Base-by-base conservation (phyloP, 2,329 filamentous ascomycete species). In the Cytospora paraplurivora region DNA sequence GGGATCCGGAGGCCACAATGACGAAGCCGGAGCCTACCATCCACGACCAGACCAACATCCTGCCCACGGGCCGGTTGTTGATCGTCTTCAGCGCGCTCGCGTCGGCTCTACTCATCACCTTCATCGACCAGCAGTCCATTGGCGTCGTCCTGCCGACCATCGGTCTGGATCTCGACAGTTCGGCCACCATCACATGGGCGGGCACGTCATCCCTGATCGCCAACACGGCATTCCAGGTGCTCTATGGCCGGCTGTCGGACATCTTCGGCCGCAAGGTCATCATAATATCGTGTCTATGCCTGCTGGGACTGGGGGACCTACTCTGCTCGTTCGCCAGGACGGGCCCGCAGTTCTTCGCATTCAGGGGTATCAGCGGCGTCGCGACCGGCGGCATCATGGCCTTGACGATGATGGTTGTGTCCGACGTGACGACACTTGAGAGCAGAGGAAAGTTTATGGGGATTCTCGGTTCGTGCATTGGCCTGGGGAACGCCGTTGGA, bases 201-300 rank as follows among this genome's bases (percentile, higher is more conserved):
- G 82, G 81, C 7, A 84, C 81, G 0, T 79, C 81, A 10, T 78
- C 79, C 4, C 72, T 86, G 52, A 81, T 86, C 53, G 82, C 82
- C 35, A 84, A 83, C 64, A 88, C 87, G 0, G 82, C 84, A 38
- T 89, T 88, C 67, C 86, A 87, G 67, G 84, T 88, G 64, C 77
- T 89, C 0, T 88, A 88, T 70, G 86, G 86, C 21, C 79, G 85
- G 3, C 69, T 88, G 3, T 87, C 85, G 0, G 85, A 88, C 71
- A 82, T 88, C 1, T 81, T 87, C 57, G 85, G 85, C 21, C 79
- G 86, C 19, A 88, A 88, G 71, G 77, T 80, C 8, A 78, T 88
- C 7, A 83, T 85, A 58, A 70, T 89, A 3, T 77, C 76, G 1
- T 82, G 83, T 1, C 72, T 87, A 8, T 76, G 76, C 0, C 72